Percentiles rank a stretch among this genome's conserved stretches.
Conservation (phyloP, 257 asterid genomes). For the Verbena officinalis region DNA sequence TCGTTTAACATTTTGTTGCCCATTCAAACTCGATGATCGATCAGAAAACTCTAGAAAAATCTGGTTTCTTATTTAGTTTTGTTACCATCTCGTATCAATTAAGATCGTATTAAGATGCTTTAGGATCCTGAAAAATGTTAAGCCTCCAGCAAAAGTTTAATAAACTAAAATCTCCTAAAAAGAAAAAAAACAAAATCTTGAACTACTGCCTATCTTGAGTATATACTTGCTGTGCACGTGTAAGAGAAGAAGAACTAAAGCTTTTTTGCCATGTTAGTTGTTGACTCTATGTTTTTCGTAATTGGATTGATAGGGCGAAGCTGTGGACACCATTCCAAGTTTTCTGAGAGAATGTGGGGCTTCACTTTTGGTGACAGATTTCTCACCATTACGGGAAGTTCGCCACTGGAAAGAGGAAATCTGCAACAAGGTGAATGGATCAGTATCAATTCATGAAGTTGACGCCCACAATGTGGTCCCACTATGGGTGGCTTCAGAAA, state of each 20-base stretch:
- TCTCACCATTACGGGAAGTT: slow-evolving; percentile 90
- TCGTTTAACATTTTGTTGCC: too few species aligned
- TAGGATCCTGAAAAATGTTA: background rate
- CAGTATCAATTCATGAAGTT: slow-evolving; percentile 81
- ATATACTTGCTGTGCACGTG: background rate
- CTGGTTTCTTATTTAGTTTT: background rate
- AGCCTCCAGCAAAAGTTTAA: background rate
- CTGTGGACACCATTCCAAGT: slow-evolving; percentile 73
- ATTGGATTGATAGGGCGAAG: slow-evolving; percentile 97
- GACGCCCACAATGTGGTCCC: slow-evolving; percentile 97
- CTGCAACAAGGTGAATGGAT: slow-evolving; percentile 53
- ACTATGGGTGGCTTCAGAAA: slow-evolving; percentile 84
- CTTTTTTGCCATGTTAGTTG: slow-evolving; percentile 9
- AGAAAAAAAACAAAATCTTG: background rate
- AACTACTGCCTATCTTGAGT: background rate
- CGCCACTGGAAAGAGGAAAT: slow-evolving; percentile 75
- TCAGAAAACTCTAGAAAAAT: too few species aligned
- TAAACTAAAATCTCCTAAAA: too few species aligned
- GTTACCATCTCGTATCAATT: background rate
- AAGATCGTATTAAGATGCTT: background rate
- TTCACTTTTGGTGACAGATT: slow-evolving; percentile 91
- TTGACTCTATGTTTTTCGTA: slow-evolving; percentile 9
- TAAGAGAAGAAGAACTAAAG: background rate
- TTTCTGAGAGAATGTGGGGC: slow-evolving; percentile 82
- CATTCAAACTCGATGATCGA: too few species aligned